Percentiles rank a stretch among this genome's conserved stretches.
These are phyloP conservation scores for Datisca glomerata DNA, from an alignment of 306 rosid genomes.

Conservation along the genomic window DNA sequence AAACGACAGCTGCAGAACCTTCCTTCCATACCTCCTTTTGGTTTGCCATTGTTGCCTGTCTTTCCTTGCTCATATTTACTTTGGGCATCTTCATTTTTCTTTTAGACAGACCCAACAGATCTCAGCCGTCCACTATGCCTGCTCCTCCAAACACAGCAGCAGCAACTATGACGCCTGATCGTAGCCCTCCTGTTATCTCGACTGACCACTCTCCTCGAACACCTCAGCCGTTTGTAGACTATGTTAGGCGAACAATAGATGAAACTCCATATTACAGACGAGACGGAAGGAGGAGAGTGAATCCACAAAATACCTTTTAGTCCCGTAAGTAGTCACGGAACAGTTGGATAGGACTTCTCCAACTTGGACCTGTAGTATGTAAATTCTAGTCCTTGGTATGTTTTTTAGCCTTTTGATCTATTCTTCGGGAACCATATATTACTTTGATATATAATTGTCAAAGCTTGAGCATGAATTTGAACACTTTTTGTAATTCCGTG, in stretches of 20 bases:
- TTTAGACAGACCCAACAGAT: conserved; percentile 37
- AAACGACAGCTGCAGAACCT: conserved; percentile 19
- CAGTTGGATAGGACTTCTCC: too few relatives aligned
- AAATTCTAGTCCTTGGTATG: too few relatives aligned
- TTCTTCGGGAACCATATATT: too few relatives aligned
- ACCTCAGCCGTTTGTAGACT: conserved; percentile 89
- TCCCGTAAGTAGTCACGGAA: too few relatives aligned
- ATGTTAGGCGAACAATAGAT: conserved; percentile 81
- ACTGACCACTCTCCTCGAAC: conserved; percentile 69
- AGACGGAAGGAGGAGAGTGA: conserved; percentile 58
- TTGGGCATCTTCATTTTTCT: conserved; percentile 16
- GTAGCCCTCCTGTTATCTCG: conserved; percentile 24
- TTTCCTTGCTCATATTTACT: conserved; percentile 25
- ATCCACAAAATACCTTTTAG: conserved; percentile 80
- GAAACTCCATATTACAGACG: conserved; percentile 87
- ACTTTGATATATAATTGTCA: too few relatives aligned
- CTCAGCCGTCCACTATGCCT: conserved; percentile 25
- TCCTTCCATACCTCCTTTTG: conserved; percentile 15
- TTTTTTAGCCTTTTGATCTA: too few relatives aligned
- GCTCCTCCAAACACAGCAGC: conserved; percentile 22
- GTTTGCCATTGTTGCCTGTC: conserved; percentile 33
- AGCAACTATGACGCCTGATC: conserved; percentile 49
- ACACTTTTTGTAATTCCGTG: too few relatives aligned
- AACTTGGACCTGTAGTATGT: too few relatives aligned
- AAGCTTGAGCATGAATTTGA: too few relatives aligned